These are phyloP conservation scores for Rhododendron griersonianum DNA, from an alignment of 148 eudicot genomes.

Conservation along the genomic window DNA sequence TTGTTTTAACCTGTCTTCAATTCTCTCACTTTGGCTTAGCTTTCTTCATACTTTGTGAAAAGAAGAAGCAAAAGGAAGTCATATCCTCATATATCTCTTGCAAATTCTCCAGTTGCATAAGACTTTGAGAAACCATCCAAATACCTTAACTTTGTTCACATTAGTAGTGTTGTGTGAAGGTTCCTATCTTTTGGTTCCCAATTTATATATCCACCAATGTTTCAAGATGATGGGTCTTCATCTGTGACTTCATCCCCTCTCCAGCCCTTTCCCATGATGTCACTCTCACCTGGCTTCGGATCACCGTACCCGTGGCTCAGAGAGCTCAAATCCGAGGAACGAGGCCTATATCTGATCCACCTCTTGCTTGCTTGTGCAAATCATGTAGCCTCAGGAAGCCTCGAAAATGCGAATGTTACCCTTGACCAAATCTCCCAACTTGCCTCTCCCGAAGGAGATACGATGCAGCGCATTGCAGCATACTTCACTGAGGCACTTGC, in stretches of 20 bases:
- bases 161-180: neutral
- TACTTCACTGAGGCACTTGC: conserved; percentile 90
- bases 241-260: conserved; percentile 82
- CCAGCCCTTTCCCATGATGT: conserved; percentile 55
- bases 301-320: conserved; percentile 65
- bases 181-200: neutral
- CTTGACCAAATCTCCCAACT: conserved; percentile 90
- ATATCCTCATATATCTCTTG: neutral
- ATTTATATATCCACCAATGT: conserved; percentile 43
- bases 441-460: conserved; percentile 82
- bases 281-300: conserved; percentile 57
- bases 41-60: neutral
- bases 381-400: conserved; percentile 68
- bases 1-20: neutral
- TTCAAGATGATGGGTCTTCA: conserved; percentile 82
- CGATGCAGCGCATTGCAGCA: conserved; percentile 94
- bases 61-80: neutral
- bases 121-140: neutral
- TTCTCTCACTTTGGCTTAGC: neutral
- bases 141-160: neutral
- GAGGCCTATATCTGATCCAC: conserved; percentile 86
- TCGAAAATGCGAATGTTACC: conserved; percentile 71
- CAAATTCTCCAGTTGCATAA: neutral
- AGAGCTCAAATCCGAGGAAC: conserved; percentile 88
- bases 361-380: conserved; percentile 83